Evolutionary conservation across 1,139 yeast species (phyloP).

Genomic region (Lodderomyces parapsilosis): DNA sequence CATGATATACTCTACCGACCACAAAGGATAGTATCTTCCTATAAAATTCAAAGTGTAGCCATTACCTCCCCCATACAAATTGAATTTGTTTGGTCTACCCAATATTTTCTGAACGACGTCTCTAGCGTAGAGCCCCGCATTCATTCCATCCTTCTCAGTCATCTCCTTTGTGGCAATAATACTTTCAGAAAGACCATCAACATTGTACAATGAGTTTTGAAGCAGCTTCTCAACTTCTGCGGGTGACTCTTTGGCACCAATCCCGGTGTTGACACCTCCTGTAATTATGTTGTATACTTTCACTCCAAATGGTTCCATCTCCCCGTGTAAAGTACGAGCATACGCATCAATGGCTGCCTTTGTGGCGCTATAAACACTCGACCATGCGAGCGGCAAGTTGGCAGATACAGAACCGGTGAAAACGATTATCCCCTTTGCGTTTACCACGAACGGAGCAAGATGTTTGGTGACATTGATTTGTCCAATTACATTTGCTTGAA

Average conservation of each 20-base stretch:
- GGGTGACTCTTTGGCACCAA: conserved; percentile 19
- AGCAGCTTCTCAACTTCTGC: conserved; percentile 6
- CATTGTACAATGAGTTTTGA: conserved; percentile 24
- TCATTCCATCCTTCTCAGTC: conserved; percentile 24
- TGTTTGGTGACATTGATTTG: no score
- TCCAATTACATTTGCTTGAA: conserved; percentile 38
- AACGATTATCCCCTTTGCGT: conserved; percentile 33
- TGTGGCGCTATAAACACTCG: conserved; percentile 32
- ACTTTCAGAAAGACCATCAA: conserved; percentile 30
- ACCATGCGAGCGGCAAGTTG: conserved; percentile 37
- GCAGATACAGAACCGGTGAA: conserved; percentile 39
- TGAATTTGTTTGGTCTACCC: conserved; percentile 24
- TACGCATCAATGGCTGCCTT: conserved; percentile 74
- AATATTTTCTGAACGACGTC: conserved; percentile 25
- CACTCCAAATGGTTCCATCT: conserved; percentile 47
- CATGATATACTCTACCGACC: conserved; percentile 25
- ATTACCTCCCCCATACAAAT: conserved; percentile 28
- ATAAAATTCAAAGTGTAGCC: conserved; percentile 23
- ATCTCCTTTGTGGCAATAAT: conserved; percentile 21
- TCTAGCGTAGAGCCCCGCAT: conserved; percentile 30
- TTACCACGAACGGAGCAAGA: conserved; percentile 29
- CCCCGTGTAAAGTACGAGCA: conserved; percentile 61
- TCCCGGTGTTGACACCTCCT: conserved; percentile 42
- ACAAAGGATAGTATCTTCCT: conserved; percentile 28
- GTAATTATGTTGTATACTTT: conserved; percentile 38